phyloP scores from a whole-genome alignment of 371 early-diverging fungal genomes.

The Mucor sp. region DNA sequence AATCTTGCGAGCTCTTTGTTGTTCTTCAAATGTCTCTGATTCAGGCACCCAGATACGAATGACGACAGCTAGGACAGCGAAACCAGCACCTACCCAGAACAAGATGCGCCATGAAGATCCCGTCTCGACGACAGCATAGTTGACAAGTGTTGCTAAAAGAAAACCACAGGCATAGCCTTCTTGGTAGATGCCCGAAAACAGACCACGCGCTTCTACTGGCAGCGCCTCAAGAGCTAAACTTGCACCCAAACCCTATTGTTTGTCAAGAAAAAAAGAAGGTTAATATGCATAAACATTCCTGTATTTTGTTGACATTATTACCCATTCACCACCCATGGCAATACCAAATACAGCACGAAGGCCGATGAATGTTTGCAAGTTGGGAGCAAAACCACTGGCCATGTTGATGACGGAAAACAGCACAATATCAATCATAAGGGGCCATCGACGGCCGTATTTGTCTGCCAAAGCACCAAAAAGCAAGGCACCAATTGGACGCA shows the following conservation, averaged over 20 bases:
- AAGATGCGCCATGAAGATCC: constrained; percentile 68
- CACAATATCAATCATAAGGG: constrained; percentile 68
- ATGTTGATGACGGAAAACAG: constrained; percentile 67
- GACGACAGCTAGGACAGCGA: constrained; percentile 59
- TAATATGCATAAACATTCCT: neutral
- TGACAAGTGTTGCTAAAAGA: constrained; percentile 62
- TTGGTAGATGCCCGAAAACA: constrained; percentile 77
- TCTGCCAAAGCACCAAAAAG: constrained; percentile 72
- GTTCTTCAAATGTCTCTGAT: constrained; percentile 56
- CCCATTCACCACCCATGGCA: constrained; percentile 80
- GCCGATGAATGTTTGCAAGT: constrained; percentile 45
- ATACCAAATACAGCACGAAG: constrained; percentile 71
- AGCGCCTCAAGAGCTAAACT: constrained; percentile 71
- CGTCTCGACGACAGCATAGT: constrained; percentile 51
- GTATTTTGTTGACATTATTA: constrained; percentile 8
- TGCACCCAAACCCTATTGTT: constrained; percentile 61
- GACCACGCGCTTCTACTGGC: constrained; percentile 66
- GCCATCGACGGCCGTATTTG: constrained; percentile 67
- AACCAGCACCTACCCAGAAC: constrained; percentile 70
- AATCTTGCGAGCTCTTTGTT: constrained; percentile 38
- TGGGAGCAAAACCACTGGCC: constrained; percentile 68
- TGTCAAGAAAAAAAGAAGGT: neutral
- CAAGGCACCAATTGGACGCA: constrained; percentile 72
- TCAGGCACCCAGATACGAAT: constrained; percentile 71
- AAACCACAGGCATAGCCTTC: constrained; percentile 72